A percentile compares a stretch with the other conserved stretches of the same genome.
Conservation (phyloP, 371 early-diverging fungal genomes). For the Apophysomyces variabilis region DNA sequence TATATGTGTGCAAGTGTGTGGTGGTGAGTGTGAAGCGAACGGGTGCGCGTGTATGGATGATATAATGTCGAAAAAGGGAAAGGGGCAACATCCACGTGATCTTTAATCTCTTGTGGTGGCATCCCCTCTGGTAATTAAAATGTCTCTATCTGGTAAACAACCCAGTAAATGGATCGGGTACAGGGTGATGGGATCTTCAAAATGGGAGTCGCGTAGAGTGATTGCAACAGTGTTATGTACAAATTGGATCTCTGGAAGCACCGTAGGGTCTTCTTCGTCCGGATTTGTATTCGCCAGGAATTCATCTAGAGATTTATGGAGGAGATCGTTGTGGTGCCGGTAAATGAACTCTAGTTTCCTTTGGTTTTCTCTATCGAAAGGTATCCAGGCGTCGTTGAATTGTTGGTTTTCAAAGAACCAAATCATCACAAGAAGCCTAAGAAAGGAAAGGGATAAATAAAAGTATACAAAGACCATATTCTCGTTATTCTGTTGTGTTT, state of each 20-base stretch:
- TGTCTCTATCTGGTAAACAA: conserved; percentile 41
- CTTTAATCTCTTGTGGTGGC: conserved; percentile 19
- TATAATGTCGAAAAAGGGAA: too few relatives aligned
- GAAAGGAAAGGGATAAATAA: background rate
- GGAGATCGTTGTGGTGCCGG: conserved; percentile 33
- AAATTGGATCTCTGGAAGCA: conserved; percentile 23
- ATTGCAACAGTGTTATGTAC: conserved; percentile 31
- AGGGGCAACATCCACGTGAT: conserved; percentile 18
- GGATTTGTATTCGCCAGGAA: conserved; percentile 13
- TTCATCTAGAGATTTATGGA: background rate
- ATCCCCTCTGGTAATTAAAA: conserved; percentile 39
- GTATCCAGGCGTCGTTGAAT: conserved; percentile 42
- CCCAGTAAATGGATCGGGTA: conserved; percentile 39
- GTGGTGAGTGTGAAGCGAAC: too few relatives aligned
- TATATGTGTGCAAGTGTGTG: too few relatives aligned
- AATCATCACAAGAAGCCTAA: conserved; percentile 24
- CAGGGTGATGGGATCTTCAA: conserved; percentile 33
- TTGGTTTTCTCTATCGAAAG: conserved; percentile 43
- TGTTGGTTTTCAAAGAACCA: conserved; percentile 46
- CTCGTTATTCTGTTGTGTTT: too few relatives aligned
- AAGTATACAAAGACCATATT: background rate
- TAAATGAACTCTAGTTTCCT: conserved; percentile 42
- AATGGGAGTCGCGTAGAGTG: conserved; percentile 35
- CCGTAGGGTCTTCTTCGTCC: conserved; percentile 38
- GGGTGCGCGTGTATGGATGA: too few relatives aligned